Conservation (phyloP, 1,284 basidiomycete genomes). For the Takashimella tepidaria region DNA sequence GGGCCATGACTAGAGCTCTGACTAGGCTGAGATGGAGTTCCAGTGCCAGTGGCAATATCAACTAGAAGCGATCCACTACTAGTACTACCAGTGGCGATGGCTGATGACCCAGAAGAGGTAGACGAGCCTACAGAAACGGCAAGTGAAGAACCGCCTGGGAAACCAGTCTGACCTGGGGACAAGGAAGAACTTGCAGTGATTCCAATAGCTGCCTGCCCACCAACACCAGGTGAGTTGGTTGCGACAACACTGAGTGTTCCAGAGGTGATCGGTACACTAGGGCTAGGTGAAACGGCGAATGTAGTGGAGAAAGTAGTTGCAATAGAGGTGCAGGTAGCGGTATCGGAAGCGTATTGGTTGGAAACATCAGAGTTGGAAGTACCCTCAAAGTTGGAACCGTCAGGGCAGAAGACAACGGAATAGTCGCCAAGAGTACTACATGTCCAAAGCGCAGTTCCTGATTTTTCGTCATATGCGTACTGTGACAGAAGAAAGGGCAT, state of each 20-base stretch:
- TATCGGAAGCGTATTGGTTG: constrained; percentile 10
- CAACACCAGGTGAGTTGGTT: background rate
- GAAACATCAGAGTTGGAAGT: background rate
- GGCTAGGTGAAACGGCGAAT: constrained; percentile 19
- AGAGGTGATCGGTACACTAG: constrained; percentile 7
- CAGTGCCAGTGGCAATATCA: background rate
- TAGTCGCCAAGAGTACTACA: constrained; percentile 25
- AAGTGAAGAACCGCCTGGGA: background rate
- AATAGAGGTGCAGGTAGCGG: constrained; percentile 24
- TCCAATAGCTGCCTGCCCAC: background rate
- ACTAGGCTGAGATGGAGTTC: background rate
- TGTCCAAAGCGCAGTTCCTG: constrained; percentile 23
- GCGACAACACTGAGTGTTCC: constrained; percentile 17
- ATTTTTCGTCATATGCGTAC: constrained; percentile 33
- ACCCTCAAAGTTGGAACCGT: background rate
- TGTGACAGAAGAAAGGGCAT: constrained; percentile 3
- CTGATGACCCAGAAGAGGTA: background rate
- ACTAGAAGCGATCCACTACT: background rate
- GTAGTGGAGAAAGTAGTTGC: background rate
- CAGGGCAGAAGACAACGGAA: constrained; percentile 33
- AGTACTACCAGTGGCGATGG: background rate
- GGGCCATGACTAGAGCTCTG: background rate
- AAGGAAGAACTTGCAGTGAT: background rate
- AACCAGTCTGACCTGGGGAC: background rate
- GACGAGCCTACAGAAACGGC: no score